Percentiles rank a stretch among this genome's conserved stretches.
Evolutionary conservation across 2,329 filamentous ascomycete genomes (phyloP).

Genomic region (Xylaria sp.): DNA sequence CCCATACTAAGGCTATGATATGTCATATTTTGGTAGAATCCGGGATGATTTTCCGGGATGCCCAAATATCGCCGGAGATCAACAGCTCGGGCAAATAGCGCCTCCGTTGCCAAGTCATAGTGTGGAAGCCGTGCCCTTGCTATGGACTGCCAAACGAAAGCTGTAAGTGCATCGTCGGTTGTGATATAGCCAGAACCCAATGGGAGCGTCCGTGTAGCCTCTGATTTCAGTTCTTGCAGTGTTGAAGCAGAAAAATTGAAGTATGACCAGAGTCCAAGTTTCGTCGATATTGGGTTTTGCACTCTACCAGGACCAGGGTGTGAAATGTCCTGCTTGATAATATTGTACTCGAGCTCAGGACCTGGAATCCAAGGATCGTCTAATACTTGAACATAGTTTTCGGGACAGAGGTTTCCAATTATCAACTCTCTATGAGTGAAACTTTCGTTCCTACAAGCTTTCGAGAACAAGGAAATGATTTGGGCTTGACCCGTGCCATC

Average conservation of each 20-base stretch:
- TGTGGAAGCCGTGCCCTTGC: conserved; percentile 51
- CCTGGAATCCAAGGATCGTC: conserved; percentile 7
- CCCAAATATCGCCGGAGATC: conserved; percentile 57
- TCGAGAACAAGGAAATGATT: conserved; percentile 55
- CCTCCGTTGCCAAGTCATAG: conserved; percentile 37
- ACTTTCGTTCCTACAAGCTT: conserved; percentile 49
- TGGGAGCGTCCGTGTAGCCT: background rate
- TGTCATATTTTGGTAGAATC: conserved; percentile 54
- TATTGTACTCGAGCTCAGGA: conserved; percentile 22
- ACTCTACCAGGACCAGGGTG: conserved; percentile 16
- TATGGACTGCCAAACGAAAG: conserved; percentile 61
- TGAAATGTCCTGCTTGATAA: conserved; percentile 5
- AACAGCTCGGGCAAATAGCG: conserved; percentile 59
- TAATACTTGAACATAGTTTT: conserved; percentile 28
- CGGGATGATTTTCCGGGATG: conserved; percentile 56
- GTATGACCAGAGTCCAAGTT: background rate
- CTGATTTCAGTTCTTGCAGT: background rate
- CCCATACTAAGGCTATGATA: conserved; percentile 42
- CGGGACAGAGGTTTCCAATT: conserved; percentile 36
- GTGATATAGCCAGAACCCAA: conserved; percentile 54
- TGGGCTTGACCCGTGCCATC: conserved; percentile 57
- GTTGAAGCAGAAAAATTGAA: background rate
- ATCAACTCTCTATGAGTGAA: conserved; percentile 16
- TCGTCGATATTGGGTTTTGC: background rate
- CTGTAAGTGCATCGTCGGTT: conserved; percentile 63